These are phyloP conservation scores for Calonectria pteridis DNA, from an alignment of 2,329 filamentous ascomycete genomes.

Conservation along the genomic window DNA sequence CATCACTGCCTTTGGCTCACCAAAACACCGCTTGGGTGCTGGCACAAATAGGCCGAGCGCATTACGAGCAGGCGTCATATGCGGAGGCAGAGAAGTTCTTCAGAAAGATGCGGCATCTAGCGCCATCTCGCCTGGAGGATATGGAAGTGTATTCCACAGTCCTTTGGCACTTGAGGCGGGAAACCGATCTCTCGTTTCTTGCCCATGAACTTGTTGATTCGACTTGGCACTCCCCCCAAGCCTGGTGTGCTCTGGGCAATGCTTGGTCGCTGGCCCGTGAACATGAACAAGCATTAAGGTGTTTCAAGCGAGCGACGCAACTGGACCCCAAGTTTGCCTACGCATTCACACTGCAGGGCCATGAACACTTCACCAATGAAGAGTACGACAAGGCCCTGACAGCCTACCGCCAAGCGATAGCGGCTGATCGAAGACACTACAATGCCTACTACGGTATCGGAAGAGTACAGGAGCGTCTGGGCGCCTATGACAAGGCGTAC, in stretches of 20 bases:
- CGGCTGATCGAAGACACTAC: constrained; percentile 90
- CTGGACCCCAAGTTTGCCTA: constrained; percentile 93
- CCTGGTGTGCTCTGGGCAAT: constrained; percentile 96
- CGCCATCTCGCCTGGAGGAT: constrained; percentile 87
- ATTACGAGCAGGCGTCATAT: constrained; percentile 92
- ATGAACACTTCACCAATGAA: constrained; percentile 95
- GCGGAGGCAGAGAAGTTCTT: constrained; percentile 90
- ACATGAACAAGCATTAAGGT: constrained; percentile 93
- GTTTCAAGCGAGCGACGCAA: constrained; percentile 95
- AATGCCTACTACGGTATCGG: constrained; percentile 97
- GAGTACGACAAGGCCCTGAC: constrained; percentile 95
- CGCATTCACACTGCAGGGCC: constrained; percentile 93
- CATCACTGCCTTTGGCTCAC: constrained; percentile 77
- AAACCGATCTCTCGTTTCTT: constrained; percentile 91
- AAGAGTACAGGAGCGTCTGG: constrained; percentile 88
- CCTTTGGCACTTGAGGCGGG: constrained; percentile 97
- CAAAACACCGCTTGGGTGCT: constrained; percentile 95
- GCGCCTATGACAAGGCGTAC: constrained; percentile 91
- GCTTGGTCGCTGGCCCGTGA: constrained; percentile 93
- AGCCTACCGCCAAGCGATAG: constrained; percentile 87
- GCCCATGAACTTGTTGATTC: constrained; percentile 91
- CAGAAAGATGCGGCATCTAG: constrained; percentile 79
- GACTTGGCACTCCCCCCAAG: constrained; percentile 90
- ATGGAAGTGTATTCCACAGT: constrained; percentile 99
- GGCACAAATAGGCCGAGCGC: constrained; percentile 88